Conservation (phyloP, 2,329 filamentous ascomycete genomes). For the Mariannaea sp. region DNA sequence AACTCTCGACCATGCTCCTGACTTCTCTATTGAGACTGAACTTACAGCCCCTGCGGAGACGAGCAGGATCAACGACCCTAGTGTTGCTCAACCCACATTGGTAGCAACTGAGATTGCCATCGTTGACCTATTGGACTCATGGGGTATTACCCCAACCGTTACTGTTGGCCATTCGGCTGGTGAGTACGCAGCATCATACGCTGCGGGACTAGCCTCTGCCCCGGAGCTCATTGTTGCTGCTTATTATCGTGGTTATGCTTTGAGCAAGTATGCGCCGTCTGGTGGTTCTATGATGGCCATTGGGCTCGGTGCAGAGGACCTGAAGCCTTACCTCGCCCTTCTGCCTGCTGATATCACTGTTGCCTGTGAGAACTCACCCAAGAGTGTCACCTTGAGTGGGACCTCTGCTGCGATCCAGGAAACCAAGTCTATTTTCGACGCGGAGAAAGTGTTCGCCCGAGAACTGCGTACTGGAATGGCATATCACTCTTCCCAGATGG, state of each 20-base stretch:
- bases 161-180: constrained; percentile 47
- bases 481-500: constrained; percentile 20
- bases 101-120: constrained; percentile 50
- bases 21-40: constrained; percentile 24
- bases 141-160: constrained; percentile 35
- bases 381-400: constrained; percentile 40
- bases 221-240: too few relatives aligned
- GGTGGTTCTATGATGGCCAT: constrained; percentile 46
- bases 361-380: constrained; percentile 40
- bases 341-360: constrained; percentile 4
- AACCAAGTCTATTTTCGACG: constrained; percentile 29
- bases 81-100: constrained; percentile 45
- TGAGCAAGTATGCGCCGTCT: too few relatives aligned
- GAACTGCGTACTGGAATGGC: constrained; percentile 19
- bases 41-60: constrained; percentile 17
- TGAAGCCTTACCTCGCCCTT: constrained; percentile 12
- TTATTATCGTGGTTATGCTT: too few relatives aligned
- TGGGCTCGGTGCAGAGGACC: constrained; percentile 25
- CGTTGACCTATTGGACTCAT: constrained; percentile 41
- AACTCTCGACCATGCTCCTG: constrained; percentile 11
- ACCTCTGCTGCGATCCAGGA: constrained; percentile 34
- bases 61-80: constrained; percentile 29
- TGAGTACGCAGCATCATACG: constrained; percentile 47
- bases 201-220: constrained; percentile 26
- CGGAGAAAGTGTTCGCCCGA: constrained; percentile 38